Percentiles rank a stretch among this genome's conserved stretches.
These are phyloP conservation scores for Cryptosporidium viatorum DNA, from an alignment of 169 alveolate species.

Conservation along the genomic window DNA sequence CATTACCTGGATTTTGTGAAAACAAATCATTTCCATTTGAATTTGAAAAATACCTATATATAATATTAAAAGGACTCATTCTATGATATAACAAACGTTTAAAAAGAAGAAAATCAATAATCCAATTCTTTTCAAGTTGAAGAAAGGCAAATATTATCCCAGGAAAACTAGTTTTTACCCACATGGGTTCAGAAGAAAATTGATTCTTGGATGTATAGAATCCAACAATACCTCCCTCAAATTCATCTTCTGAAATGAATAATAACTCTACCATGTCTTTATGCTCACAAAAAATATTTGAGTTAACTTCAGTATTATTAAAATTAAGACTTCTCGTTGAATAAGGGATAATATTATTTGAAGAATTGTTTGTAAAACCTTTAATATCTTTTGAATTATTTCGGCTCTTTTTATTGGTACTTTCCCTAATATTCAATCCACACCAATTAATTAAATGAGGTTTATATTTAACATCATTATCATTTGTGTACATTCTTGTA, in stretches of 20 bases:
- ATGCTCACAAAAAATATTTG: conserved; percentile 37
- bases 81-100: conserved; percentile 34
- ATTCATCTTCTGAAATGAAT: conserved; percentile 50
- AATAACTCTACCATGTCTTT: conserved; percentile 60
- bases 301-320: neutral
- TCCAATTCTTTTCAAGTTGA: conserved; percentile 71
- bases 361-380: neutral
- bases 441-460: conserved; percentile 74
- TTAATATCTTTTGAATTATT: neutral
- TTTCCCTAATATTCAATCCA: conserved; percentile 33
- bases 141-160: conserved; percentile 56
- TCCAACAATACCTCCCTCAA: conserved; percentile 46
- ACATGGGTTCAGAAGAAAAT: conserved; percentile 51
- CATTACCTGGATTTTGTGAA: neutral
- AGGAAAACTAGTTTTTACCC: conserved; percentile 68
- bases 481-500: conserved; percentile 8
- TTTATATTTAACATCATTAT: conserved; percentile 34
- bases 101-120: conserved; percentile 35
- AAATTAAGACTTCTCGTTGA: neutral
- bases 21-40: neutral
- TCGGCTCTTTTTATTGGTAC: neutral
- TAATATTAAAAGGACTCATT: conserved; percentile 18
- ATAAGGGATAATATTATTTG: neutral
- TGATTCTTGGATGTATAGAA: conserved; percentile 55
- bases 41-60: neutral